These are phyloP conservation scores for Durotheca rogersii DNA, from an alignment of 495 filamentous ascomycete species.

Conservation along the genomic window DNA sequence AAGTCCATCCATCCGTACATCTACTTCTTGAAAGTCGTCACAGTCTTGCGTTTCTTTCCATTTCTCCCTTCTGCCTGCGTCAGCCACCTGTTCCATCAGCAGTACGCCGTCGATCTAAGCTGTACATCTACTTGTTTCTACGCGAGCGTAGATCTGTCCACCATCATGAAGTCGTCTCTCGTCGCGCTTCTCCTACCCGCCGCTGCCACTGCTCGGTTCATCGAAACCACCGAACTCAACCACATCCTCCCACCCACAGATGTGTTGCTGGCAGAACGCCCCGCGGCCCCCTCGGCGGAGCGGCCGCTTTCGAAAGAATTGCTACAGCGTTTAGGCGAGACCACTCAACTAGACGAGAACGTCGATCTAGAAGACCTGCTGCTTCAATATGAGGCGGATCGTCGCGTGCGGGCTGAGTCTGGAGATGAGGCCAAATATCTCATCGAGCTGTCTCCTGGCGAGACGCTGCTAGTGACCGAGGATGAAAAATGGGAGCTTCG, in stretches of 20 bases:
- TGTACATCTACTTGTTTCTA: constrained; percentile 2
- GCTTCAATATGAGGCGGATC: too few relatives aligned
- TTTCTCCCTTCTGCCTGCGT: not conserved
- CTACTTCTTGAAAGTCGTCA: too few relatives aligned
- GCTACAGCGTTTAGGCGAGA: too few relatives aligned
- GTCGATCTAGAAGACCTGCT: too few relatives aligned
- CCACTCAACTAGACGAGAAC: too few relatives aligned
- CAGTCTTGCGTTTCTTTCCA: not conserved
- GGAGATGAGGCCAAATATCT: too few relatives aligned
- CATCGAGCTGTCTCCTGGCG: constrained; percentile 84
- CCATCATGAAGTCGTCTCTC: constrained; percentile 47
- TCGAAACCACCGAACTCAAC: constrained; percentile 49
- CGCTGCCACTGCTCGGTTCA: constrained; percentile 51
- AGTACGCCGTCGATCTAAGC: too few relatives aligned
- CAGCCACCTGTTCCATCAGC: too few relatives aligned
- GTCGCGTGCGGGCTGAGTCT: too few relatives aligned
- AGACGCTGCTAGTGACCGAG: constrained; percentile 83
- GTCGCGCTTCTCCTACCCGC: constrained; percentile 51
- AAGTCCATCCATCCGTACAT: not conserved
- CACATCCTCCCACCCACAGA: constrained; percentile 40
- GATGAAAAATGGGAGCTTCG: constrained; percentile 92
- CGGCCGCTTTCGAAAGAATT: too few relatives aligned
- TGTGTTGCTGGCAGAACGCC: too few relatives aligned
- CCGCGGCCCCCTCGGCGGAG: too few relatives aligned
- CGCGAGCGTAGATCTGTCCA: constrained; percentile 29